phyloP scores from a whole-genome alignment of 768 basidiomycete species.

The Collybiopsis luxurians region DNA sequence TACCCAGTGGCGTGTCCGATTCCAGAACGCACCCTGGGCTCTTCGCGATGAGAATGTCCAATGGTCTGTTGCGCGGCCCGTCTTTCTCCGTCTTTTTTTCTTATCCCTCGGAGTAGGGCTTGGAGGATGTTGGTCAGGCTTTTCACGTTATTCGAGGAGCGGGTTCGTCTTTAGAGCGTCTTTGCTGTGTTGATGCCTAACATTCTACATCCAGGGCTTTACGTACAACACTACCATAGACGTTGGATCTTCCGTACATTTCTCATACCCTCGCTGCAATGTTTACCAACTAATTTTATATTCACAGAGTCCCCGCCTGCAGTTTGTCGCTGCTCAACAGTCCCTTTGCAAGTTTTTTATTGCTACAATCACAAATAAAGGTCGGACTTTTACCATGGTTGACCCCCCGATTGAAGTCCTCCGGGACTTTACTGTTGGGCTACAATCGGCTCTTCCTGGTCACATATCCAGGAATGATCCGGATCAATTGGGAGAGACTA shows the following conservation, averaged over 20 bases:
- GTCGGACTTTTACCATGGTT: conserved; percentile 48
- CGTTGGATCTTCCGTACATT: conserved; percentile 43
- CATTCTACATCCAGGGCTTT: conserved; percentile 50
- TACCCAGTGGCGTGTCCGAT: conserved; percentile 58
- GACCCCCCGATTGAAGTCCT: conserved; percentile 37
- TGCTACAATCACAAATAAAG: conserved; percentile 60
- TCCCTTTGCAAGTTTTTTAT: conserved; percentile 56
- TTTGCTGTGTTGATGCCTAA: conserved; percentile 9
- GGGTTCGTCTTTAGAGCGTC: conserved; percentile 41
- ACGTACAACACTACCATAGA: conserved; percentile 65
- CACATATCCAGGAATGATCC: conserved; percentile 27
- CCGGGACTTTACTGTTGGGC: conserved; percentile 33
- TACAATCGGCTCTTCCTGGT: conserved; percentile 40
- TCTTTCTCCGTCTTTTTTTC: background rate
- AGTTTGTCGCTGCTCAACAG: conserved; percentile 59
- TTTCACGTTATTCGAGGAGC: conserved; percentile 56
- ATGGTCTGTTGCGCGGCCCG: conserved; percentile 37
- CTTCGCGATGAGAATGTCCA: conserved; percentile 50
- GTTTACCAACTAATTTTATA: conserved; percentile 10
- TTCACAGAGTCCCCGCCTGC: conserved; percentile 56
- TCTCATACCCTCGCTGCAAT: conserved; percentile 5
- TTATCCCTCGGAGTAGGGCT: conserved; percentile 35
- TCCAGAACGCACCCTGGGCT: conserved; percentile 68
- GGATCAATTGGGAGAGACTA: conserved; percentile 15
- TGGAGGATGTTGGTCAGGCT: conserved; percentile 59